Evolutionary conservation across 371 early-diverging fungal genomes (phyloP).

Genomic region (Phascolomyces articulosus): DNA sequence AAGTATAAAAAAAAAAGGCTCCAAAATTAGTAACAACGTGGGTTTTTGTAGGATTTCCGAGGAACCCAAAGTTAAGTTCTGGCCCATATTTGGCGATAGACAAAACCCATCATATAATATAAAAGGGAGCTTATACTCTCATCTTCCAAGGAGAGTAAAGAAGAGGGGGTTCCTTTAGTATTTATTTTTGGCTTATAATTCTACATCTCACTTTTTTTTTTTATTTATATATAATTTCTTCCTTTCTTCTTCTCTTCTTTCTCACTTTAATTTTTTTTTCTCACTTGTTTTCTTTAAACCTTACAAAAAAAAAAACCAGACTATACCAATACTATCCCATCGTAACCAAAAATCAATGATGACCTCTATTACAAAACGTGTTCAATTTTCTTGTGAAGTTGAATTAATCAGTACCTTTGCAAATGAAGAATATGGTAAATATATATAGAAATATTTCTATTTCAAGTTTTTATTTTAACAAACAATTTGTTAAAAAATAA

Average conservation of each 20-base stretch:
- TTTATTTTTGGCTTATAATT: no score
- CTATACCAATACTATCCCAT: background rate
- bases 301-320: background rate
- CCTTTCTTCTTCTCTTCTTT: background rate
- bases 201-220: background rate
- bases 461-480: background rate
- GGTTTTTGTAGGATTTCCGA: constrained; percentile 1
- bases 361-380: constrained; percentile 27
- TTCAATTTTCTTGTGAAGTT: constrained; percentile 45
- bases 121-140: no score
- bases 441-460: background rate
- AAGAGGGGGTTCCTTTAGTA: no score
- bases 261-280: background rate
- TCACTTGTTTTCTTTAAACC: background rate
- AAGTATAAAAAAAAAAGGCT: background rate
- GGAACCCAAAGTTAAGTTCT: background rate
- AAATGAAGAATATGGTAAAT: constrained; percentile 51
- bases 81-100: no score
- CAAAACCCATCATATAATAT: background rate
- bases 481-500: no score
- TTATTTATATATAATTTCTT: background rate
- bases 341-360: constrained; percentile 1
- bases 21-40: no score
- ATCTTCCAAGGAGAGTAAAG: no score
- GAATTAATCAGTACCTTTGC: constrained; percentile 46